Evolutionary conservation across 2,329 filamentous ascomycete species (phyloP), one percentile per base, ranked within the genome.

Genomic region (Leptosphaerulina australis): DNA sequence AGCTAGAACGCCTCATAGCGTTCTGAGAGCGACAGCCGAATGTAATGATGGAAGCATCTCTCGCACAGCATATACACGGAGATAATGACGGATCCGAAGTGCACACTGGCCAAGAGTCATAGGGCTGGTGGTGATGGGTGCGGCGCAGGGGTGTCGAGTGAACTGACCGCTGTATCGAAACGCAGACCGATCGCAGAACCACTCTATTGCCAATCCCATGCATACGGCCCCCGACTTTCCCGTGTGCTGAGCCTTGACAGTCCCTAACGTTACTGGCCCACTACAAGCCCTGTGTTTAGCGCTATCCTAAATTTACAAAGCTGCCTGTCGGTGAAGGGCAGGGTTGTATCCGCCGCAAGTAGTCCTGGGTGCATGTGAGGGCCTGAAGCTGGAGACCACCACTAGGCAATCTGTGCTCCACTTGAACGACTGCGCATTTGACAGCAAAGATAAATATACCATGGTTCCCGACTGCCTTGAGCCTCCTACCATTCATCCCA

Each of bases 371-470:
- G 58, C 56, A 60, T 62, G 56, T 56, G 63, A 64, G 58, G 61
- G 61, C 63, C 59, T 64, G 61, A 64, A 64, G 58, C 56, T 64
- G 63, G 61, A 53, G 60, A 64, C 59, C 61, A 57, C 58, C 53
- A 63, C 59, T 64, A 56, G 59, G 55, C 54, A 45, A 59, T 63
- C 61, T 60, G 60, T 66, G 63, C 63, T 60, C 59, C 57, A 55
- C 58, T 53, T 47, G 58, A 60, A 60, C 55, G 58, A 64, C 62
- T 66, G 61, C 62, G 52, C 53, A 33, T 40, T 43, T 45, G 50
- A 63, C 55, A 52, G 61, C 60, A 50, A n/a, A 66, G 63, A 66
- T 66, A 66, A 64, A 66, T 66, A 66, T 60, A 64, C 60, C 56
- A 50, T 56, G 45, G 43, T 59, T 56, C 61, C 63, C 63, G 58